Percentiles rank a stretch among this genome's conserved stretches.
Conservation (phyloP, 805 yeast genomes). For the Teunomyces cretensis region DNA sequence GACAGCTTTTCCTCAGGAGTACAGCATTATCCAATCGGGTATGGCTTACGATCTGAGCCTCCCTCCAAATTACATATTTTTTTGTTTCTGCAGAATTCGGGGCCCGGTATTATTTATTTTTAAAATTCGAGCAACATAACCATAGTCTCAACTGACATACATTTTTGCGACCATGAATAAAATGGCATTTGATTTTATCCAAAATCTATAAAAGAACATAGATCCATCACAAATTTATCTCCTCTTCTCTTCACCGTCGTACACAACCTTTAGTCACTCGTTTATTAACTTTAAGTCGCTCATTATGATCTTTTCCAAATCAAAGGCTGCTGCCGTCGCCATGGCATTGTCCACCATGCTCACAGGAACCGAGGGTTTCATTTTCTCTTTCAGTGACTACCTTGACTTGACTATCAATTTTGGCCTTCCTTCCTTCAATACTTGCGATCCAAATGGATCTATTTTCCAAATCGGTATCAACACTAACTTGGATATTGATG, state of each 20-base stretch:
- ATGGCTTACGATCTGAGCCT: too few species aligned
- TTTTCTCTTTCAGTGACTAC: slow-evolving; percentile 7
- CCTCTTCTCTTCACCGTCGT: not conserved
- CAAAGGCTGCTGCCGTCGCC: slow-evolving; percentile 13
- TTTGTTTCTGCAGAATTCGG: too few species aligned
- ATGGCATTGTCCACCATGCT: slow-evolving; percentile 10
- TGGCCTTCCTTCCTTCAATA: slow-evolving; percentile 6
- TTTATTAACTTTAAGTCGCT: not conserved
- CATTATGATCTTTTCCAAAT: slow-evolving; percentile 13
- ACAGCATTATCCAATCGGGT: too few species aligned
- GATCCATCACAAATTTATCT: too few species aligned
- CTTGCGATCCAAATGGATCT: slow-evolving; percentile 7
- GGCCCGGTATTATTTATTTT: too few species aligned
- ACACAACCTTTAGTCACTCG: slow-evolving; percentile 7
- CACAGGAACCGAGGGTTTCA: slow-evolving; percentile 6
- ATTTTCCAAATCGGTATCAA: slow-evolving; percentile 12
- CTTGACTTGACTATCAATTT: slow-evolving; percentile 10
- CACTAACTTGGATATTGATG: slow-evolving; percentile 10
- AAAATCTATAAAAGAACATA: too few species aligned
- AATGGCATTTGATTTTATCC: too few species aligned
- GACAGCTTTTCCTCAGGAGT: too few species aligned
- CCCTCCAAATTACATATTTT: too few species aligned
- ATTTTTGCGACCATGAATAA: too few species aligned
- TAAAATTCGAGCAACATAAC: too few species aligned
- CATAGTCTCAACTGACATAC: too few species aligned